Conservation (phyloP, 2,329 filamentous ascomycete species). For the Claviceps quebecensis region DNA sequence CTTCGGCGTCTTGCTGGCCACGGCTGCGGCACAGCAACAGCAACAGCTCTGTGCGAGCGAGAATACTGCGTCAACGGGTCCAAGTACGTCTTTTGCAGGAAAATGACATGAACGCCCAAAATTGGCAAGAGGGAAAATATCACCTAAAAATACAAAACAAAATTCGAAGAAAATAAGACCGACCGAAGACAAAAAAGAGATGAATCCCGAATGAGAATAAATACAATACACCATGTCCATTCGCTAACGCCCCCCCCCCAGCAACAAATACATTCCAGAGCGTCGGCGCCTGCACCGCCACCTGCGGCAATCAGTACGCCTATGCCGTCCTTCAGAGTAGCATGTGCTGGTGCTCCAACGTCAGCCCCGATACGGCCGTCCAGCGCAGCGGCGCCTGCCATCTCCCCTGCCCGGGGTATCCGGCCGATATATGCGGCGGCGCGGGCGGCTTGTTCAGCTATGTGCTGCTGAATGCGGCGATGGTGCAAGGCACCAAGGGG, state of each 20-base stretch:
- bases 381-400: background rate
- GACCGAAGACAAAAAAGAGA: background rate
- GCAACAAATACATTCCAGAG: constrained; percentile 2
- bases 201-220: background rate
- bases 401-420: constrained; percentile 3
- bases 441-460: constrained; percentile 1
- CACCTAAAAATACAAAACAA: background rate
- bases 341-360: constrained; percentile 5
- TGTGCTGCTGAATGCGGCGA: background rate
- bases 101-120: too few relatives aligned
- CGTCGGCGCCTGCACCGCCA: constrained; percentile 1
- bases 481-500: background rate
- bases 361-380: background rate
- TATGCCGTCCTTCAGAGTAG: constrained; percentile 2
- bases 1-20: background rate
- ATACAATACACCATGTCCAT: background rate
- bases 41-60: background rate
- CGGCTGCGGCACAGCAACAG: background rate
- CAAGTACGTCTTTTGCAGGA: background rate
- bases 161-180: background rate
- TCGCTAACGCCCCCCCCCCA: background rate
- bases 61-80: background rate
- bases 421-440: constrained; percentile 2
- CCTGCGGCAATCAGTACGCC: constrained; percentile 1
- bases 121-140: too few relatives aligned